These are phyloP conservation scores for Orobanche coerulescens DNA, from an alignment of 257 asterid species.

Conservation along the genomic window DNA sequence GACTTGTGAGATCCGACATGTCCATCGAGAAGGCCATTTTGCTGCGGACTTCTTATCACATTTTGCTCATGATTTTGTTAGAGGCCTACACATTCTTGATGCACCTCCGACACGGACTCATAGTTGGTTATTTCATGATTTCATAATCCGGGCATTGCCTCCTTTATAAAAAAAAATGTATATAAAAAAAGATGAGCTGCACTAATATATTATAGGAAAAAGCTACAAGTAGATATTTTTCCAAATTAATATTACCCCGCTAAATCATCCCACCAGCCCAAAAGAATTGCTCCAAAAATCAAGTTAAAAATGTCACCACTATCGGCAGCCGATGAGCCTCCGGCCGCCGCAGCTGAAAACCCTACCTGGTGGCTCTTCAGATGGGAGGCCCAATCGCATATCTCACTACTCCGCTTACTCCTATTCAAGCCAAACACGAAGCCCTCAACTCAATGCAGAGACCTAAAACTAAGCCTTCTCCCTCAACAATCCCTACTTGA, in stretches of 20 bases:
- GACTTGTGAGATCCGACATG: no score
- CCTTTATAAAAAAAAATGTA: no score
- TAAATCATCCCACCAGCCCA: conserved; percentile 19
- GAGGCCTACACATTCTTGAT: no score
- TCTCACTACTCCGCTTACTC: conserved; percentile 45
- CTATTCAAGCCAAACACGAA: conserved; percentile 35
- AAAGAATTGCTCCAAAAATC: background rate
- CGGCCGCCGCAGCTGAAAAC: conserved; percentile 27
- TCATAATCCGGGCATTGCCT: no score
- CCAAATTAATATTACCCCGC: conserved; percentile 16
- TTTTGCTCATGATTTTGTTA: no score
- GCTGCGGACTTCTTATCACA: no score
- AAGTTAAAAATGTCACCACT: conserved; percentile 34
- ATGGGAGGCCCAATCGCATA: conserved; percentile 73
- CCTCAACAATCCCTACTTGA: conserved; percentile 40
- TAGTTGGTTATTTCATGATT: no score
- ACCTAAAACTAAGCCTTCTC: conserved; percentile 35
- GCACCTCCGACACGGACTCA: no score
- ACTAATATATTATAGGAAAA: no score
- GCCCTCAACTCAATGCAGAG: conserved; percentile 40
- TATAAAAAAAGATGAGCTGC: no score
- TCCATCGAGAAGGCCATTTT: no score
- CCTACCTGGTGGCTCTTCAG: conserved; percentile 41
- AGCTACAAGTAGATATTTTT: no score
- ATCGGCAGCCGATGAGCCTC: conserved; percentile 21